These are phyloP conservation scores for Peltaster fructicola DNA, from an alignment of 2,329 filamentous ascomycete species.

Conservation along the genomic window DNA sequence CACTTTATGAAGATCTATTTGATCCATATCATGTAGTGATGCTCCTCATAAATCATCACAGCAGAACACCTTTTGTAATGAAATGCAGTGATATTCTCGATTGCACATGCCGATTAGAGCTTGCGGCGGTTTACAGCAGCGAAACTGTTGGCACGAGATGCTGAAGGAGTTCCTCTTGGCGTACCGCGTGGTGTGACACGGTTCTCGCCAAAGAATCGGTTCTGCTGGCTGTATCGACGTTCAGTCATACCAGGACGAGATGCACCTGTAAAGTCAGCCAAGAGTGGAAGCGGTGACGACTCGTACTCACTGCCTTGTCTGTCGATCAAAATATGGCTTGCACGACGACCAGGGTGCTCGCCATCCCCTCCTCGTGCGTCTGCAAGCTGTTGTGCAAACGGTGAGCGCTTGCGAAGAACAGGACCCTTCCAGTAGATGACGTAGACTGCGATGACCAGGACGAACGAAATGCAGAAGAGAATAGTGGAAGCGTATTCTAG, in stretches of 20 bases:
- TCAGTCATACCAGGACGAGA: conserved; percentile 8
- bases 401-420: conserved; percentile 30
- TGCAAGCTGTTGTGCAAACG: conserved; percentile 33
- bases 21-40: no score
- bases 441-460: conserved; percentile 38
- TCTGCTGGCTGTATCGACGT: conserved; percentile 12
- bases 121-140: no score
- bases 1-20: no score
- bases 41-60: no score
- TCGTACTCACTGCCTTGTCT: no score
- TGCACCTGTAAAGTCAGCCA: background rate
- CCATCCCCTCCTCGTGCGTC: conserved; percentile 8
- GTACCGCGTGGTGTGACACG: conserved; percentile 13
- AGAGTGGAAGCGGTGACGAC: background rate
- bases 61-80: no score
- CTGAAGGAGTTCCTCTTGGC: conserved; percentile 12
- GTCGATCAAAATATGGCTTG: no score
- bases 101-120: no score
- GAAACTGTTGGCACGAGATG: conserved; percentile 12
- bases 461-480: conserved; percentile 31
- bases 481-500: conserved; percentile 40
- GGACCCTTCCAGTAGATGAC: conserved; percentile 41
- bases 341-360: no score
- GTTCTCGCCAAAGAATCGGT: conserved; percentile 15
- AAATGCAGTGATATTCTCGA: no score